Evolutionary conservation across 2,329 filamentous ascomycete genomes (phyloP).

Genomic region (Pseudogymnoascus sp.): DNA sequence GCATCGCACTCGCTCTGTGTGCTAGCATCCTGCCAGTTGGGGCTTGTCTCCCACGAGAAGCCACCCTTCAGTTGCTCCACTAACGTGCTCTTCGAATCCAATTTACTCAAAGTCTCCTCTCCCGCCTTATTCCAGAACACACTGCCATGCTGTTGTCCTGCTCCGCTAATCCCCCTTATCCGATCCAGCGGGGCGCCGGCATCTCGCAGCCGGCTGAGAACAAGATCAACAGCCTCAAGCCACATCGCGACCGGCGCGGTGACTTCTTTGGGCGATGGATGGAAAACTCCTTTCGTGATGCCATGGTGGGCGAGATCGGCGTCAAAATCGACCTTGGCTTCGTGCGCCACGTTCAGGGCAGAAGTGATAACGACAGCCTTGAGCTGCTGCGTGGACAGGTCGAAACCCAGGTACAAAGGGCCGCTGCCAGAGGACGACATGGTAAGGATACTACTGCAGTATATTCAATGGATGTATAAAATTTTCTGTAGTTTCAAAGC

Average conservation of each 20-base stretch:
- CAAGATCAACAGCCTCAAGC: constrained; percentile 85
- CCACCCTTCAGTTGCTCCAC: constrained; percentile 63
- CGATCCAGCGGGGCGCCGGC: constrained; percentile 63
- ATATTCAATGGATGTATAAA: neutral
- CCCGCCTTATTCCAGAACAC: constrained; percentile 81
- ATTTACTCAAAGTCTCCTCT: constrained; percentile 49
- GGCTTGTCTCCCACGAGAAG: constrained; percentile 78
- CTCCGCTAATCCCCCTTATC: constrained; percentile 77
- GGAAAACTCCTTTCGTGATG: constrained; percentile 81
- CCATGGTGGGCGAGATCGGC: constrained; percentile 70
- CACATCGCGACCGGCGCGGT: constrained; percentile 90
- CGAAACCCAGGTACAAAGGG: constrained; percentile 82
- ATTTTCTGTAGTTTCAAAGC: neutral
- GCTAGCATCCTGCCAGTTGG: constrained; percentile 97
- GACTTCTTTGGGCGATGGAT: constrained; percentile 76
- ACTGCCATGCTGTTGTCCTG: constrained; percentile 95
- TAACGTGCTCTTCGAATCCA: constrained; percentile 55
- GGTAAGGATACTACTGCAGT: constrained; percentile 9
- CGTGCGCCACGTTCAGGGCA: constrained; percentile 67
- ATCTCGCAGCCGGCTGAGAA: constrained; percentile 63
- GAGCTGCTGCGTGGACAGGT: constrained; percentile 92
- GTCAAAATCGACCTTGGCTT: constrained; percentile 94
- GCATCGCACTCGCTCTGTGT: constrained; percentile 85
- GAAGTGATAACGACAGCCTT: constrained; percentile 88
- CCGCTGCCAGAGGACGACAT: constrained; percentile 34